These are phyloP conservation scores for Chloris gayana DNA, from an alignment of 176 grass and related monocot genomes.

Conservation along the genomic window DNA sequence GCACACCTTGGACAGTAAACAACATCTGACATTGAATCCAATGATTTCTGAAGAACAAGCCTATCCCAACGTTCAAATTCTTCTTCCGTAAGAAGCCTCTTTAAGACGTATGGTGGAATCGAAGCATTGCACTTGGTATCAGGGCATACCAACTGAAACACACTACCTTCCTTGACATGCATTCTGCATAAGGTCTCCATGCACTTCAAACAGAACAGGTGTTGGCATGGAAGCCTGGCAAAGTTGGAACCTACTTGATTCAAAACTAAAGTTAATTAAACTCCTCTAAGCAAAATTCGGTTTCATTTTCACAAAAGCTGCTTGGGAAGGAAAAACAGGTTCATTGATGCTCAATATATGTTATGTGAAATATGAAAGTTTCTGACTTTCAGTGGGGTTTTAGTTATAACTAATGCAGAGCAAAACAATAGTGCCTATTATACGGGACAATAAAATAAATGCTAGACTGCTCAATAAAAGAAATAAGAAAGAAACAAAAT, in stretches of 20 bases:
- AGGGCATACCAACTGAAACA: slow-evolving; percentile 58
- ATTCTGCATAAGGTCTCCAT: slow-evolving; percentile 50
- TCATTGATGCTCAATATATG: neutral
- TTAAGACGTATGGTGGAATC: slow-evolving; percentile 52
- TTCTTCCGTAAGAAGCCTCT: slow-evolving; percentile 46
- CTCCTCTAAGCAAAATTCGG: neutral
- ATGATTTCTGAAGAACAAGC: slow-evolving; percentile 54
- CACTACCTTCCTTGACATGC: slow-evolving; percentile 50
- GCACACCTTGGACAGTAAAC: slow-evolving; percentile 63
- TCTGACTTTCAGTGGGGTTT: neutral
- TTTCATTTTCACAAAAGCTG: too few species aligned
- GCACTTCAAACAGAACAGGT: slow-evolving; percentile 36
- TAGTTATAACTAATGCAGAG: neutral
- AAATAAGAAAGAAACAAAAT: neutral
- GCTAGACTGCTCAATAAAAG: neutral
- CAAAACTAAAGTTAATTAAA: slow-evolving; percentile 7
- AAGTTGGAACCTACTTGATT: slow-evolving; percentile 47
- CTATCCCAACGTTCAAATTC: slow-evolving; percentile 64
- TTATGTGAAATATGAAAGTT: slow-evolving; percentile 9
- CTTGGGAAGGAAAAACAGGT: too few species aligned
- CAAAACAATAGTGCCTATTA: neutral
- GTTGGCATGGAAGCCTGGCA: slow-evolving; percentile 36
- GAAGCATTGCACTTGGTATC: slow-evolving; percentile 47
- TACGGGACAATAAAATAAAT: neutral
- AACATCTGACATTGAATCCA: slow-evolving; percentile 57